These are phyloP conservation scores for Syzygium aqueum DNA, from an alignment of 345 rosid genomes.

Conservation along the genomic window DNA sequence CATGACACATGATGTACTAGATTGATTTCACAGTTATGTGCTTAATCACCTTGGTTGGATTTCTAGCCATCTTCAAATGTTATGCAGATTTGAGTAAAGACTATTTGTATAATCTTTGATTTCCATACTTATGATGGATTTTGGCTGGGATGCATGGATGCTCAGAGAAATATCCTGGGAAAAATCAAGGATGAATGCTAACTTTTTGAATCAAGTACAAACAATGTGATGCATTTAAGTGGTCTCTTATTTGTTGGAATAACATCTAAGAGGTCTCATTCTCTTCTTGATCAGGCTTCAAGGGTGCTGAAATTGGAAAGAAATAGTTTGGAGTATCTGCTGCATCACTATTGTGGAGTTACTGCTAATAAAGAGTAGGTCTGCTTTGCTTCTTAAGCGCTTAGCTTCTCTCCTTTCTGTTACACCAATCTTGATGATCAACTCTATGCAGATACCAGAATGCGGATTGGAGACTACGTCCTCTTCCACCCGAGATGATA, in stretches of 20 bases:
- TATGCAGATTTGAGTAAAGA: neutral
- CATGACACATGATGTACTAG: neutral
- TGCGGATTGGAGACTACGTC: conserved; percentile 97
- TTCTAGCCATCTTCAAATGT: neutral
- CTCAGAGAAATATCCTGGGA: neutral
- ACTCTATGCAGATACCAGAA: conserved; percentile 74
- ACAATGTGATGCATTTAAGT: neutral
- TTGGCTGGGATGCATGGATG: neutral
- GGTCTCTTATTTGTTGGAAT: neutral
- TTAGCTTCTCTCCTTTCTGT: neutral
- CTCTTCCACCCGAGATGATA: conserved; percentile 78
- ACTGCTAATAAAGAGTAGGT: conserved; percentile 83
- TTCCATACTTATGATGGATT: neutral
- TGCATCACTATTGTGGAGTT: conserved; percentile 67
- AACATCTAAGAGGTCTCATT: neutral
- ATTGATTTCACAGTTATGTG: neutral
- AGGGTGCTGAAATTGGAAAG: conserved; percentile 84
- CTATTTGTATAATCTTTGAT: neutral
- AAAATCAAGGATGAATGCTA: neutral
- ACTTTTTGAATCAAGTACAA: neutral
- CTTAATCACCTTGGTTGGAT: neutral
- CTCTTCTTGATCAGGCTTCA: conserved; percentile 52
- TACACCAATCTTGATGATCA: conserved; percentile 5
- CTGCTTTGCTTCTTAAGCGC: neutral
- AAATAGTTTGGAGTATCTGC: conserved; percentile 76